Conservation (phyloP, 2,329 filamentous ascomycete genomes). For the Lizonia empirigonia region DNA sequence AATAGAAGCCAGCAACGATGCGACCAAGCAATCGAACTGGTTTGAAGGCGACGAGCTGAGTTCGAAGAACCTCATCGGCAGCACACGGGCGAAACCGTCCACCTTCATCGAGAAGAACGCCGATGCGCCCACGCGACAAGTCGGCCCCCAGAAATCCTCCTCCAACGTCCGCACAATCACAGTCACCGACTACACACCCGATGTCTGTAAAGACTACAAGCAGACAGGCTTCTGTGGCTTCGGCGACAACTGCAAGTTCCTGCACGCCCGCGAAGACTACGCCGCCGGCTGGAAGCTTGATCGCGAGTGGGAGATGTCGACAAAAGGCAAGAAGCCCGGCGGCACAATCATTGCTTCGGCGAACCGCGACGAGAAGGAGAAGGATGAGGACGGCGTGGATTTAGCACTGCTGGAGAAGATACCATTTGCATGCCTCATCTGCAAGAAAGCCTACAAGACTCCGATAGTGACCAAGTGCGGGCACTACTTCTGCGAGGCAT, state of each 20-base stretch:
- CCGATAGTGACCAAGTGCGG: slow-evolving; percentile 89
- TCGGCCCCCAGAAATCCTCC: slow-evolving; percentile 86
- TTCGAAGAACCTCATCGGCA: slow-evolving; percentile 64
- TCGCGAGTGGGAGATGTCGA: slow-evolving; percentile 86
- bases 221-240: slow-evolving; percentile 70
- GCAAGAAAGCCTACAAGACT: slow-evolving; percentile 75
- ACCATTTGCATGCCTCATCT: slow-evolving; percentile 88
- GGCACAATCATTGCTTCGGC: slow-evolving; percentile 63
- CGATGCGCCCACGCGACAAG: slow-evolving; percentile 69
- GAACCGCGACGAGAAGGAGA: slow-evolving; percentile 52
- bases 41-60: slow-evolving; percentile 66
- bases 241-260: slow-evolving; percentile 81
- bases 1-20: slow-evolving; percentile 76
- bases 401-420: slow-evolving; percentile 79
- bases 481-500: slow-evolving; percentile 94
- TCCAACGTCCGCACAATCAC: slow-evolving; percentile 92
- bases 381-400: slow-evolving; percentile 63
- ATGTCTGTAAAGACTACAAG: slow-evolving; percentile 95
- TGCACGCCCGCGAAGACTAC: slow-evolving; percentile 77
- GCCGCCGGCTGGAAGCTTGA: slow-evolving; percentile 97
- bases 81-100: slow-evolving; percentile 53
- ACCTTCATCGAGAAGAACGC: slow-evolving; percentile 80
- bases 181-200: slow-evolving; percentile 85
- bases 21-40: slow-evolving; percentile 89
- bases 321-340: slow-evolving; percentile 63